These are phyloP conservation scores for Tylopilus cervinicoccineus DNA, from an alignment of 768 basidiomycete species.

Conservation along the genomic window DNA sequence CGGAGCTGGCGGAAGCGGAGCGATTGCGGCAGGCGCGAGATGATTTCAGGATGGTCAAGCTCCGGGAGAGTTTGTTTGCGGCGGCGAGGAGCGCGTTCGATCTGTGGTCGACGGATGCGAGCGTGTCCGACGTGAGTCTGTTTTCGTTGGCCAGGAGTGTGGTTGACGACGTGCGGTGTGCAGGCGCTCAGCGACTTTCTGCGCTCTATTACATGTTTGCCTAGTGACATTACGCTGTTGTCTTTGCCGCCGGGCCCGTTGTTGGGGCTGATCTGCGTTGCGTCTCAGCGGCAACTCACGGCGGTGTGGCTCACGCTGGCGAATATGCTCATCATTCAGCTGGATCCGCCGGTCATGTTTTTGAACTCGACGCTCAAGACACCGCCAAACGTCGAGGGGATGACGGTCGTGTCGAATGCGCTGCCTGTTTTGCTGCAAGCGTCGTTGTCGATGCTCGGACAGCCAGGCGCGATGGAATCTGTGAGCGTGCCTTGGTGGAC, in stretches of 20 bases:
- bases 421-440: constrained; percentile 58
- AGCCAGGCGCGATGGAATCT: constrained; percentile 63
- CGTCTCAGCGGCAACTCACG: constrained; percentile 66
- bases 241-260: constrained; percentile 80
- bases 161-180: constrained; percentile 3
- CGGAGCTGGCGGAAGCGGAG: constrained; percentile 46
- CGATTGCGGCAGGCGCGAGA: constrained; percentile 57
- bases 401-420: constrained; percentile 50
- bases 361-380: constrained; percentile 40
- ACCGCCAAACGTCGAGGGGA: constrained; percentile 51
- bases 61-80: constrained; percentile 65
- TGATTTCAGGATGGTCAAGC: constrained; percentile 55
- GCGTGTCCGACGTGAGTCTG: constrained; percentile 65
- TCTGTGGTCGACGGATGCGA: constrained; percentile 77
- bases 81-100: constrained; percentile 60
- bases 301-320: constrained; percentile 85
- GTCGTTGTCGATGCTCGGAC: constrained; percentile 48
- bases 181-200: constrained; percentile 80
- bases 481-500: constrained; percentile 39
- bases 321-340: constrained; percentile 73
- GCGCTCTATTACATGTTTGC: constrained; percentile 81
- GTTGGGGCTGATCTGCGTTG: constrained; percentile 71
- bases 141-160: not conserved
- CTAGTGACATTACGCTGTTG: constrained; percentile 71
- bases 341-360: constrained; percentile 64